Conservation (phyloP, 2,329 filamentous ascomycete species). For the Stylonectria norvegica region DNA sequence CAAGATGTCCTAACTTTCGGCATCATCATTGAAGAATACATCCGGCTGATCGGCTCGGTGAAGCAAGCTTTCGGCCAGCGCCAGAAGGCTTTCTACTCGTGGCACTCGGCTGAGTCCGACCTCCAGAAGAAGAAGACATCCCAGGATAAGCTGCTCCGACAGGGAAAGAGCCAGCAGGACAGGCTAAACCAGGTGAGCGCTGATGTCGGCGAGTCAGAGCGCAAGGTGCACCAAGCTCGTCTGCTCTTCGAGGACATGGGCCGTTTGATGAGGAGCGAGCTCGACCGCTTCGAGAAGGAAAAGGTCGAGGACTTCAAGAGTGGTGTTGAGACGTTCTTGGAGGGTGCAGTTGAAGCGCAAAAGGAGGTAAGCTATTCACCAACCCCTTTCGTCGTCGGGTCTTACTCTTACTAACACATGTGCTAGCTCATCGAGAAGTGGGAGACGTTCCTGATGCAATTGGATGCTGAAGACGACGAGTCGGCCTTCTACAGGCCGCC, state of each 20-base stretch:
- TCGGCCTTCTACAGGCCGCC: slow-evolving; percentile 63
- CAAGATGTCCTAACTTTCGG: slow-evolving; percentile 95
- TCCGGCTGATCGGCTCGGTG: slow-evolving; percentile 89
- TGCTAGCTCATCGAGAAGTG: slow-evolving; percentile 74
- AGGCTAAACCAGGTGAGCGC: slow-evolving; percentile 87
- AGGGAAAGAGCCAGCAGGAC: slow-evolving; percentile 95
- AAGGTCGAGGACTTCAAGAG: slow-evolving; percentile 99
- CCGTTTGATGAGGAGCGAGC: slow-evolving; percentile 80
- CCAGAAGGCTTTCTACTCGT: slow-evolving; percentile 92
- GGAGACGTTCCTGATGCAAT: slow-evolving; percentile 96
- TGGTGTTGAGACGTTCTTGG: slow-evolving; percentile 93
- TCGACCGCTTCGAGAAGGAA: slow-evolving; percentile 92
- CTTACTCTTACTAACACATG: slow-evolving; percentile 21
- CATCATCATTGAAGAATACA: slow-evolving; percentile 98
- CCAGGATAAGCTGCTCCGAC: slow-evolving; percentile 92
- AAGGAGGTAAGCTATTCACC: slow-evolving; percentile 71
- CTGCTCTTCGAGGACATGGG: slow-evolving; percentile 98
- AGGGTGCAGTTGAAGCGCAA: slow-evolving; percentile 95
- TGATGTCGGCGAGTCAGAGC: slow-evolving; percentile 91
- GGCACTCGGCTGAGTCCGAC: slow-evolving; percentile 88
- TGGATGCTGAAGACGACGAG: slow-evolving; percentile 89
- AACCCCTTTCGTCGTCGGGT: not conserved
- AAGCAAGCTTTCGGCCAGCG: slow-evolving; percentile 90
- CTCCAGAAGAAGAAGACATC: slow-evolving; percentile 82
- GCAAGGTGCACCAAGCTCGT: slow-evolving; percentile 84